Evolutionary conservation across 805 yeast species (phyloP), one percentile per base, ranked within the genome.

Genomic region (Teunomyces tritomae): DNA sequence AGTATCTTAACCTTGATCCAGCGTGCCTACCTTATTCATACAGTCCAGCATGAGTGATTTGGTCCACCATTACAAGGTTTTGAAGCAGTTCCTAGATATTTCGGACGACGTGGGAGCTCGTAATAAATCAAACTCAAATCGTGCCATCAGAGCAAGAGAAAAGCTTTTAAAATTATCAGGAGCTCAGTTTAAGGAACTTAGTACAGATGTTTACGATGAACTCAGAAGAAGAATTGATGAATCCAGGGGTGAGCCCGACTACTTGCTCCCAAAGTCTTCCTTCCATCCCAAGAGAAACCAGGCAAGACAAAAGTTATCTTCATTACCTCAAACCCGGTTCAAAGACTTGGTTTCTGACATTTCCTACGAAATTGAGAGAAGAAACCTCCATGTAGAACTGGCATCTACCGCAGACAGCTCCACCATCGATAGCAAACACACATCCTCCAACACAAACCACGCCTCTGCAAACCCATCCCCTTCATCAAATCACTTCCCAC

Each of bases 151-250:
- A 61, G 97, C 97, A 2, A 77, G 96, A 55, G 89, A 87, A 54
- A 90, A 92, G 66, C 76, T 92, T 43, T 76, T 86, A 52, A 89
- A 88, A 60, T 77, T 95, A 46, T 85, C 96, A 2, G 73, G 78
- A 28, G 81, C 85, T 6, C 99, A 95, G 67, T 90, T 94, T 62
- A 77, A 79, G 51, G 99, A 94, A 64, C 79, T 94, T 49, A 82
- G 95, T 55, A 90, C 97, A 2, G 99, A 94, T 64, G 97, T 94
- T 9, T 87, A 83, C 63, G 99, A 94, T 67, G 99, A 94, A 66
- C 72, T 94, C 50, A 82, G 82, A 58, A 80, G 99, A 60, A 78
- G 99, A 53, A 77, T 79, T 36, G 80, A 74, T 54, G 85, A 83
- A 55, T 74, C 78, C 33, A 71, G 78, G 44, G 74, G 78, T 28